phyloP scores from a whole-genome alignment of 805 yeast genomes.

The Torulaspora microellipsoides region DNA sequence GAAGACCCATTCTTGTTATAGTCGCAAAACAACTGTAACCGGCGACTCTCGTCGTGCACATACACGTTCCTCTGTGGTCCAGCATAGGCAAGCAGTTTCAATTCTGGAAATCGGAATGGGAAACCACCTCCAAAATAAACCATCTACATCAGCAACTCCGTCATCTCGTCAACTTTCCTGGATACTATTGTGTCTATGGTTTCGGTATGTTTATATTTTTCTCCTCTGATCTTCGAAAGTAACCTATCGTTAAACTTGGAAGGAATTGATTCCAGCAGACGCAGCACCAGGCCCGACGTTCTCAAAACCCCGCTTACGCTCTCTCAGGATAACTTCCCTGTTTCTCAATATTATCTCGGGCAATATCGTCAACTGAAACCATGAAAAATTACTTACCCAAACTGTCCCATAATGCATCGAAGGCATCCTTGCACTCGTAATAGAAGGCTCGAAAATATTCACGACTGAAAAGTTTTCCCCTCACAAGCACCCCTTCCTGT shows the following conservation, averaged over 20 bases:
- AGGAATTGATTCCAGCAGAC: neutral
- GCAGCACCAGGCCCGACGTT: no score
- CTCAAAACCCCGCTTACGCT: neutral
- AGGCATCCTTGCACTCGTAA: neutral
- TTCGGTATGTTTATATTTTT: neutral
- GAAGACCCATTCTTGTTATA: conserved; percentile 4
- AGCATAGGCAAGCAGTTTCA: conserved; percentile 3
- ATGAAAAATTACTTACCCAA: neutral
- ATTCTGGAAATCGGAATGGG: conserved; percentile 8
- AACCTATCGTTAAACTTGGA: neutral
- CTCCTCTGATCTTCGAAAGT: neutral
- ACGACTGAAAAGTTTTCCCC: conserved; percentile 6
- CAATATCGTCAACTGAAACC: conserved; percentile 1
- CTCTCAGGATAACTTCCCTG: neutral
- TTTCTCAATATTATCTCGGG: neutral
- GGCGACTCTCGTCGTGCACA: conserved; percentile 4
- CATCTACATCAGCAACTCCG: conserved; percentile 8
- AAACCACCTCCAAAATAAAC: conserved; percentile 3
- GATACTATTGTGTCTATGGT: neutral
- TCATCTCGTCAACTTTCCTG: conserved; percentile 2
- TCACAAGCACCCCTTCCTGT: conserved; percentile 1
- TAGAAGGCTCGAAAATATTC: conserved; percentile 6
- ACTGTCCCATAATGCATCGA: neutral
- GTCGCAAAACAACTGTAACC: conserved; percentile 4
- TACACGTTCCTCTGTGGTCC: conserved; percentile 9